Conservation (phyloP, 73 alveolate species). For the Paramecium bursaria region DNA sequence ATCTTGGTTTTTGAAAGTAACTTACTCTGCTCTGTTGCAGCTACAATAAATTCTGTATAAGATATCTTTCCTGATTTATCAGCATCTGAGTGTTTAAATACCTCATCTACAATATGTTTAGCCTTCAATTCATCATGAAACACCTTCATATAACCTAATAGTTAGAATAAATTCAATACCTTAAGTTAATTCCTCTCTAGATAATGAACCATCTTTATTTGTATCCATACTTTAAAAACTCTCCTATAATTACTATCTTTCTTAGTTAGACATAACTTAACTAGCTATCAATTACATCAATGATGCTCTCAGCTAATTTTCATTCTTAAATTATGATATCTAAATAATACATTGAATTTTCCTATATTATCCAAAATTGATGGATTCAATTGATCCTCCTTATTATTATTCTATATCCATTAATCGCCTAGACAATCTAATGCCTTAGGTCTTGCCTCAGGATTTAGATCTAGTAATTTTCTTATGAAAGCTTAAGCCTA, state of each 20-base stretch:
- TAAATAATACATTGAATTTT: neutral
- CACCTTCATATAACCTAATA: neutral
- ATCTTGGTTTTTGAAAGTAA: slow-evolving; percentile 21
- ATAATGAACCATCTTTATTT: slow-evolving; percentile 58
- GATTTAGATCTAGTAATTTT: slow-evolving; percentile 44
- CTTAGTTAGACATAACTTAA: slow-evolving; percentile 59
- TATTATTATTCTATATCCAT: slow-evolving; percentile 64
- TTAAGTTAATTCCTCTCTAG: slow-evolving; percentile 26
- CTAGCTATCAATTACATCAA: slow-evolving; percentile 46
- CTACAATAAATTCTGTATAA: slow-evolving; percentile 48
- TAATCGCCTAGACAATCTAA: slow-evolving; percentile 47
- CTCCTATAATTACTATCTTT: slow-evolving; percentile 15
- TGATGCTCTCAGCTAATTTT: slow-evolving; percentile 59
- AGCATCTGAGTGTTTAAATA: slow-evolving; percentile 44
- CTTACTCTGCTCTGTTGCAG: slow-evolving; percentile 1
- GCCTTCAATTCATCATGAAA: slow-evolving; percentile 55
- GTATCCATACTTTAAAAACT: slow-evolving; percentile 67
- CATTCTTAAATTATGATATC: neutral
- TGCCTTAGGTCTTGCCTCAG: slow-evolving; percentile 60
- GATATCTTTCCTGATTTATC: slow-evolving; percentile 63
- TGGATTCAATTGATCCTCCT: slow-evolving; percentile 50
- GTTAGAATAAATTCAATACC: neutral
- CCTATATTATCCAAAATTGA: slow-evolving; percentile 24
- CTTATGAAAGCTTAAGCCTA: slow-evolving; percentile 55
- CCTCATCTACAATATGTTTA: slow-evolving; percentile 12